Conservation (phyloP, 2,329 filamentous ascomycete genomes). For the Colletotrichum phormii region DNA sequence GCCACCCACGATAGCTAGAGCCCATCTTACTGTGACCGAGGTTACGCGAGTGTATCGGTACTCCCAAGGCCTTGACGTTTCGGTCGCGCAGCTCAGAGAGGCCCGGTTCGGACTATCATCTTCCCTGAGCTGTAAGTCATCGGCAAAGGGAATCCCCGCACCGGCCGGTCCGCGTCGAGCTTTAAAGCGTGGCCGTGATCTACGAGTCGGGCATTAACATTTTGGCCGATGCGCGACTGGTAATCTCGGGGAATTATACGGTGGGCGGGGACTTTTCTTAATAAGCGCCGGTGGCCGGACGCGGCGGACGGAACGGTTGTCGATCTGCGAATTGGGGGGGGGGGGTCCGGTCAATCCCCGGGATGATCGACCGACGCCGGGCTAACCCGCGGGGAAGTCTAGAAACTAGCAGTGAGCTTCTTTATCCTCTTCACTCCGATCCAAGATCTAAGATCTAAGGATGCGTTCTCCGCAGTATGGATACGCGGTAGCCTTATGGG, state of each 20-base stretch:
- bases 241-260: background rate
- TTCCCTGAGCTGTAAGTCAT: too few relatives aligned
- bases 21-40: too few relatives aligned
- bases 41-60: too few relatives aligned
- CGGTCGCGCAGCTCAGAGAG: too few relatives aligned
- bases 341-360: too few relatives aligned
- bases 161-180: too few relatives aligned
- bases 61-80: too few relatives aligned
- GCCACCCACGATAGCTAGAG: too few relatives aligned
- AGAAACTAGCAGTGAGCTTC: background rate
- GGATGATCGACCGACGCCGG: too few relatives aligned
- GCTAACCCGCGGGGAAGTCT: background rate
- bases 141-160: background rate
- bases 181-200: background rate
- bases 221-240: background rate
- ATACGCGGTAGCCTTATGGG: background rate
- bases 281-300: background rate
- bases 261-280: background rate
- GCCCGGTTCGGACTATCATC: too few relatives aligned
- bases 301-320: background rate
- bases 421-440: background rate
- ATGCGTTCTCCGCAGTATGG: background rate
- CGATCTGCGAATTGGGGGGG: background rate
- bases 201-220: background rate
- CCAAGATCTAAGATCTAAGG: background rate